Evolutionary conservation across 1,139 yeast species (phyloP), one percentile per base, ranked within the genome.

Genomic region (Hyphopichia fennica): DNA sequence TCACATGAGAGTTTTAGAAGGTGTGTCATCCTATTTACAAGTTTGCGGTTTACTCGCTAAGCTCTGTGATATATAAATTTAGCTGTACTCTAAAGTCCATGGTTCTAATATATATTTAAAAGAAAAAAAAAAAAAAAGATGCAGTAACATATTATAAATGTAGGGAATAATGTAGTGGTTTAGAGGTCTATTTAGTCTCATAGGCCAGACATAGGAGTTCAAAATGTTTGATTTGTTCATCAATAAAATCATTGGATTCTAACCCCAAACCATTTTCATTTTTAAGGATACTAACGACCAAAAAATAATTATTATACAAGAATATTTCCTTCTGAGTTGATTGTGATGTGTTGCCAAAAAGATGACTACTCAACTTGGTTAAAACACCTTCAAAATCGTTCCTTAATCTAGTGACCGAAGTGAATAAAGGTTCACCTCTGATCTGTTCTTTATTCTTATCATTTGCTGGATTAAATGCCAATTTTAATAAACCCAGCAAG

Each of bases 1-100:
- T 1, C 98, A 93, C 57, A 84, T 93, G 93, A 72, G 96, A 49
- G 84, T 93, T 5, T 72, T 93, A 44, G 99, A 93, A 63, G 99
- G 99, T 45, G 96, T 95, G 2, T 80, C 89, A 9, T 83, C 96
- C 0, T 87, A 85, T 58, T 67, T 93, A 48, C 99, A 93, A 60
- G 65, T 93, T 48, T 83, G 89, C 42, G 96, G 96, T 6, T 73
- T 95, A 69, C 66, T 89, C 41, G 86, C 96, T 17, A 83, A 85
- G 58, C 68, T 85, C 23, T 63, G 74, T 48, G 68, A 61, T 28
- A 41, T 59, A 35, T 40, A 46, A 30, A n/a, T 14, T 10, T 29
- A 29, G 17, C 4, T 5, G 6, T 29, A n/a, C 14, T 29, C 32
- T 29, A 15, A 8, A 9, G 7, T 27, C 19, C 14, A 35, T 15